These are phyloP conservation scores for Wickerhamomyces ciferrii DNA, from an alignment of 805 yeast species.

Conservation along the genomic window DNA sequence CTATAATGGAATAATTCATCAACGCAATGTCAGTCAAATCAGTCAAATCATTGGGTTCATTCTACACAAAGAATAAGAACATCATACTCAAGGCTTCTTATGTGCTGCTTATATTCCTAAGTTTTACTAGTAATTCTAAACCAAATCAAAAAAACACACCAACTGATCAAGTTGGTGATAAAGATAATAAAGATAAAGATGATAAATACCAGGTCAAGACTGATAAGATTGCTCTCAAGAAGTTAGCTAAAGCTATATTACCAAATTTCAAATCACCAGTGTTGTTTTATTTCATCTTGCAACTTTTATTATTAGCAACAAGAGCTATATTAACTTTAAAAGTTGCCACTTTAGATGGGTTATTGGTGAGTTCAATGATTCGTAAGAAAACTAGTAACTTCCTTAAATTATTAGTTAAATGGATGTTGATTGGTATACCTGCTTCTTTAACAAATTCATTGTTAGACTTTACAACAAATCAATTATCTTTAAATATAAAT, in stretches of 20 bases:
- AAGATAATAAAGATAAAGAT: not conserved
- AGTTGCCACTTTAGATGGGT: slow-evolving; percentile 85
- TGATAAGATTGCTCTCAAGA: slow-evolving; percentile 8
- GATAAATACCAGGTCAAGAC: slow-evolving; percentile 1
- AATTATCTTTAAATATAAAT: slow-evolving; percentile 56
- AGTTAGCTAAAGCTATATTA: slow-evolving; percentile 11
- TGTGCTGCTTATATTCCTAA: not conserved
- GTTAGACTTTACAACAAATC: slow-evolving; percentile 53
- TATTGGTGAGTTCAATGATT: slow-evolving; percentile 75
- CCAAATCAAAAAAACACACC: not conserved
- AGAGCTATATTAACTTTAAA: slow-evolving; percentile 74
- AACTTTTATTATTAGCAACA: slow-evolving; percentile 43
- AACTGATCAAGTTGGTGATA: not conserved
- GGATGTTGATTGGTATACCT: slow-evolving; percentile 87
- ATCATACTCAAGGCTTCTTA: not conserved
- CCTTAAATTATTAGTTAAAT: slow-evolving; percentile 53
- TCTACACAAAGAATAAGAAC: slow-evolving; percentile 1
- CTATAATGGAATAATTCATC: not conserved
- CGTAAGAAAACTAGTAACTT: slow-evolving; percentile 63
- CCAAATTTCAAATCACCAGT: slow-evolving; percentile 21
- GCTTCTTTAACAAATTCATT: slow-evolving; percentile 76
- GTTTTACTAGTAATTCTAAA: not conserved
- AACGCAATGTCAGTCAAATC: not conserved
- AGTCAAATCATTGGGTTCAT: not conserved
- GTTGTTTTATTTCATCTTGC: slow-evolving; percentile 16